Conservation (phyloP, 192 early-diverging fungal genomes). For the Podila minutissima region DNA sequence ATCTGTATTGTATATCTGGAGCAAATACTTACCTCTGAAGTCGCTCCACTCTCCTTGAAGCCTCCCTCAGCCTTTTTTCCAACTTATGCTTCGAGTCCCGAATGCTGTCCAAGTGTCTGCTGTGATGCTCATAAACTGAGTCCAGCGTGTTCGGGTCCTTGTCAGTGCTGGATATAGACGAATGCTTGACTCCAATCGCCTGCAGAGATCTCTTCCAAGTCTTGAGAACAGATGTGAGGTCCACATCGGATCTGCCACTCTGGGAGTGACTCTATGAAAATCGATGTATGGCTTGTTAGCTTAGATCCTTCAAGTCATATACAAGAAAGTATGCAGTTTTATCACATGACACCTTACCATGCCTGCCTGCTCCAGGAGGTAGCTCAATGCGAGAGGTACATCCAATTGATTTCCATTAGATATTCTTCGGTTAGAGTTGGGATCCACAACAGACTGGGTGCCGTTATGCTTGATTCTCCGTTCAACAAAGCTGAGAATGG, state of each 20-base stretch:
- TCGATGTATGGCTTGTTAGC: neutral
- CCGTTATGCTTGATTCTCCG: constrained; percentile 9
- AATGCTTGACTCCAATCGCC: neutral
- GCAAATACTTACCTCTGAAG: constrained; percentile 15
- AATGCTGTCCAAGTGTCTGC: neutral
- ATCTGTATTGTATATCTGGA: too few species aligned
- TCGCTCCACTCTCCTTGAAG: constrained; percentile 11
- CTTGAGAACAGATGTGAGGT: constrained; percentile 6
- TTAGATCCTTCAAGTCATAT: neutral
- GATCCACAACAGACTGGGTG: neutral
- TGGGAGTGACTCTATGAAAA: neutral
- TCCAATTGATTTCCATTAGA: neutral
- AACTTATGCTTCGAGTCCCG: constrained; percentile 6
- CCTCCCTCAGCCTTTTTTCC: constrained; percentile 10
- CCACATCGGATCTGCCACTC: neutral
- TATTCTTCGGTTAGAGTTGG: neutral
- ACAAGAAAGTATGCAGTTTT: neutral
- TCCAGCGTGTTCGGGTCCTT: neutral
- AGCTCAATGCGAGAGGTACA: neutral
- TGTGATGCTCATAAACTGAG: neutral
- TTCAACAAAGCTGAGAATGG: constrained; percentile 24
- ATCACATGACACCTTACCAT: too few species aligned
- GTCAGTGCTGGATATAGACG: neutral
- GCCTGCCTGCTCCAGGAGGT: constrained; percentile 1
- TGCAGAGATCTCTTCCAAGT: constrained; percentile 24